phyloP scores from a whole-genome alignment of 1,284 basidiomycete species.

The Hymenochaete sp. region DNA sequence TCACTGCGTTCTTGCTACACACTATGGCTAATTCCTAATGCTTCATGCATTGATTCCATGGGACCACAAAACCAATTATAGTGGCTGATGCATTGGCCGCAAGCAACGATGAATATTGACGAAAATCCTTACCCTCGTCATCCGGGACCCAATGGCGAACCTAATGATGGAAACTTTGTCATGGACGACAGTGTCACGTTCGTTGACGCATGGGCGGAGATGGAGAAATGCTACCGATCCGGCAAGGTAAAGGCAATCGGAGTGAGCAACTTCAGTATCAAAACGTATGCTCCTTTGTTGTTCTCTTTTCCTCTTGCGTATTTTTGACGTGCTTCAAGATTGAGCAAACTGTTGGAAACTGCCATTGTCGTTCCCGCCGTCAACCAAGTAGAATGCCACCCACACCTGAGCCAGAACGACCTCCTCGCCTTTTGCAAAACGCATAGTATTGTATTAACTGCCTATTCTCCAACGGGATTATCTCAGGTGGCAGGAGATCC shows the following conservation, averaged over 20 bases:
- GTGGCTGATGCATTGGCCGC: constrained; percentile 22
- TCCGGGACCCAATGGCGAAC: constrained; percentile 18
- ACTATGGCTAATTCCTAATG: no score
- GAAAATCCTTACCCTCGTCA: constrained; percentile 12
- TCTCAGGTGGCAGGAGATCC: constrained; percentile 20
- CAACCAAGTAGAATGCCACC: constrained; percentile 38
- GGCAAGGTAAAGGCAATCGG: constrained; percentile 43
- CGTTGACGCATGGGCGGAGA: constrained; percentile 42
- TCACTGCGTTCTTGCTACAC: constrained; percentile 35
- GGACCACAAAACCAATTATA: no score
- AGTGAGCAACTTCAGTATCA: constrained; percentile 18
- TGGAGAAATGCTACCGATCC: constrained; percentile 36
- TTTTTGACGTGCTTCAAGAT: constrained; percentile 24
- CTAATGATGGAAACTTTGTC: constrained; percentile 24
- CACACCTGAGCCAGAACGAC: constrained; percentile 29
- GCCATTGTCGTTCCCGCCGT: constrained; percentile 35
- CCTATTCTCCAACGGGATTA: constrained; percentile 31
- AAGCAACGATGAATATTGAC: constrained; percentile 17
- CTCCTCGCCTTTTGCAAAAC: constrained; percentile 31
- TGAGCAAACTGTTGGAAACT: constrained; percentile 26
- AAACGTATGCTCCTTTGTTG: constrained; percentile 9
- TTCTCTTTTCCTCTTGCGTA: not conserved
- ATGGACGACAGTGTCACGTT: constrained; percentile 34
- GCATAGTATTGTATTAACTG: constrained; percentile 36
- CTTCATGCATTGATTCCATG: no score